Evolutionary conservation across 2,329 filamentous ascomycete species (phyloP), one percentile per base, ranked within the genome.

Genomic region (Ascochyta koolunga): DNA sequence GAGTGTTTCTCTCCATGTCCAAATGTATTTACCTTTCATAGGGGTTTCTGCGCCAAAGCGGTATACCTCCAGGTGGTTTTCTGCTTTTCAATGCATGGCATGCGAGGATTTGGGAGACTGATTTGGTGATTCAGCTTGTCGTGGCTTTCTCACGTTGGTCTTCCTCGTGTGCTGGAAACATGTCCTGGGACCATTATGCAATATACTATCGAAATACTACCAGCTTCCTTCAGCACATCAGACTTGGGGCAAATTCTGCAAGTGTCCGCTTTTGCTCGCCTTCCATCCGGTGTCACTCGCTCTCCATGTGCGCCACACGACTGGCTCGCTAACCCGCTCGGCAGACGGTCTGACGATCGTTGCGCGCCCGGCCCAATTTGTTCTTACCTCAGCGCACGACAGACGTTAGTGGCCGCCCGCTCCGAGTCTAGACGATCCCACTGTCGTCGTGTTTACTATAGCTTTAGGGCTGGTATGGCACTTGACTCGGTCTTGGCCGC

Each of bases 1-100:
- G 37, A 60, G 37, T 56, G 46, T 50, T 18, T 42, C 48, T 15
- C 29, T 46, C 29, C 58, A 58, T 55, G 49, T 66, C 60, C 60
- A 53, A 62, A 70, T 74, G 70, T 74, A 72, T 69, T 72, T 72
- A 71, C 67, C 68, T 60, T 66, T 55, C 27, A 54, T 58, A 51
- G 60, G 64, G 63, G 36, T 33, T 41, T 40, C 27, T 16, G n/a
- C 29, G 22, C 24, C 29, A 36, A 45, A 49, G 71, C 58, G 65
- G 49, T 65, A 66, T 47, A 69, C 61, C 67, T 70, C 68, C 63
- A 65, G 68, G 70, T 65, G 70, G 65, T 63, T 62, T 52, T 64
- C 55, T 70, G 61, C 54, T 60, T 61, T 62, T 55, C 44, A 40
- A 45, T 67, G 68, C 68, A 73, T 67, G 67, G 68, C 62, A 64